phyloP scores from a whole-genome alignment of 1,284 basidiomycete genomes.

The Ganoderma leucocontextum region DNA sequence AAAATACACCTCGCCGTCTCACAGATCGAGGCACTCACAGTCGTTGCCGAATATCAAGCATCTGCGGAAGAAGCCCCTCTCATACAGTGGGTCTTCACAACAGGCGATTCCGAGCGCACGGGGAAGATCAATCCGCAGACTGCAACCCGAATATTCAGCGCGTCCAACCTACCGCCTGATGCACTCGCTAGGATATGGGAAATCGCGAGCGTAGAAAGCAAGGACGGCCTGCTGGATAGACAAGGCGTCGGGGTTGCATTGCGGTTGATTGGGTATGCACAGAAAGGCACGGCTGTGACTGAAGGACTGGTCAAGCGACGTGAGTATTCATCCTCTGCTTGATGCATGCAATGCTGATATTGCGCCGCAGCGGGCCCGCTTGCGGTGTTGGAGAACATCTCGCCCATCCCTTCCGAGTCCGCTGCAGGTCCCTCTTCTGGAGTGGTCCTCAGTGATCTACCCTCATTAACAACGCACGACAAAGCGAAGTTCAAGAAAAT shows the following conservation, averaged over 20 bases:
- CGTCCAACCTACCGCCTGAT: slow-evolving; percentile 78
- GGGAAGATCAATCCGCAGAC: slow-evolving; percentile 84
- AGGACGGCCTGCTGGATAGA: slow-evolving; percentile 82
- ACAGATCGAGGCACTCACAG: slow-evolving; percentile 38
- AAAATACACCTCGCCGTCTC: too few relatives aligned
- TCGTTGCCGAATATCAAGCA: slow-evolving; percentile 57
- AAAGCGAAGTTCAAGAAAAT: slow-evolving; percentile 83
- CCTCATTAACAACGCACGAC: slow-evolving; percentile 79
- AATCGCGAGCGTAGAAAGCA: slow-evolving; percentile 91
- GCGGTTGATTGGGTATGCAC: slow-evolving; percentile 91
- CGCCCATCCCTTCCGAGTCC: slow-evolving; percentile 31
- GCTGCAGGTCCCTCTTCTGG: slow-evolving; percentile 22
- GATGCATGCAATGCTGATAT: slow-evolving; percentile 1
- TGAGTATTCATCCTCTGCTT: slow-evolving; percentile 45
- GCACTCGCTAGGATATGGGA: slow-evolving; percentile 92
- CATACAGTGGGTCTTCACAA: slow-evolving; percentile 70
- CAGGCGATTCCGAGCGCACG: slow-evolving; percentile 72
- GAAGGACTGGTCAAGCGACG: slow-evolving; percentile 68
- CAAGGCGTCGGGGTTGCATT: slow-evolving; percentile 87
- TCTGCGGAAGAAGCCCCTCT: slow-evolving; percentile 71
- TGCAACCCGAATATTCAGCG: slow-evolving; percentile 80
- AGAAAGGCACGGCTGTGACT: slow-evolving; percentile 79
- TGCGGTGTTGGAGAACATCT: slow-evolving; percentile 79
- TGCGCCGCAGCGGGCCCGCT: slow-evolving; percentile 74
- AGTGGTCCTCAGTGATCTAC: slow-evolving; percentile 37